These are phyloP conservation scores for Hordeum vulgare DNA, from an alignment of 176 grass and related monocot genomes.

Conservation along the genomic window MorexV3_pseudomolecules_assembly NC_058519.1:26362237-26362736, in stretches of 20 bases:
- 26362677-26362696: slow-evolving; percentile 76
- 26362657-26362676: slow-evolving; percentile 65
- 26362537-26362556: slow-evolving; percentile 31
- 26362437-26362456: slow-evolving; percentile 45
- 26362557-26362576: slow-evolving; percentile 55
- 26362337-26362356: slow-evolving; percentile 22
- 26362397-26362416: not conserved
- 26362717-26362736: not conserved
- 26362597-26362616: slow-evolving; percentile 72
- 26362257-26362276: slow-evolving; percentile 57
- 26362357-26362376: not conserved
- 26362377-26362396: not conserved
- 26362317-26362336: slow-evolving; percentile 5
- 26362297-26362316: slow-evolving; percentile 12
- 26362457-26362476: slow-evolving; percentile 57
- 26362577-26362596: slow-evolving; percentile 91
- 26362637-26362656: slow-evolving; percentile 46
- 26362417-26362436: not conserved
- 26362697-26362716: slow-evolving; percentile 28
- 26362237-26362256: slow-evolving; percentile 80
- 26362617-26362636: slow-evolving; percentile 79
- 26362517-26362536: slow-evolving; percentile 23
- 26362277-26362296: slow-evolving; percentile 33
- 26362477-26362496: slow-evolving; percentile 76
- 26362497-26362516: slow-evolving; percentile 43